Evolutionary conservation across 1,284 basidiomycete species (phyloP), one percentile per base, ranked within the genome.

Genomic region (Boletus semigastroideus): DNA sequence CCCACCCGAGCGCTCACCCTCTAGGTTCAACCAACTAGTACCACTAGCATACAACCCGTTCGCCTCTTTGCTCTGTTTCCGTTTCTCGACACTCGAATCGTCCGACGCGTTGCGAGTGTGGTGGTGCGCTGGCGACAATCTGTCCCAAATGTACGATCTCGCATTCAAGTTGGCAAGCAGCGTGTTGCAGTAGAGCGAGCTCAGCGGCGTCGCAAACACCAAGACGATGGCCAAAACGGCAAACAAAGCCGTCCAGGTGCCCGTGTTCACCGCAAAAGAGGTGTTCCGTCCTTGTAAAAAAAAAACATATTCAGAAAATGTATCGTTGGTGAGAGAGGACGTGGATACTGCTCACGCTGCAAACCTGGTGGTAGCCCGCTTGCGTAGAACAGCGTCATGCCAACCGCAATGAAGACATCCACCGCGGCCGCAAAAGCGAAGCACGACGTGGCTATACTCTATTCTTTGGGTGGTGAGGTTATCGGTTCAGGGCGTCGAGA

Each of bases 201-300:
- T 8, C 4, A 36, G n/a, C 7, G 55, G 55, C 17, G 19, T 12
- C 8, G 25, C 42, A 5, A 33, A 30, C 22, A 22, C 22, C 22
- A 22, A 22, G 22, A 22, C 22, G 22, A 22, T 22, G 22, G 22
- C 22, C 22, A 22, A 3, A 22, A 22, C 10, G 48, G 54, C 54
- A 12, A 53, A 58, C 2, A 8, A 7, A 8, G 60, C 45, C 1
- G 54, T 42, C 58, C 51, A 60, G 12, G 48, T 42, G 8, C 59
- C 51, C 0, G 49, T 54, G 13, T 62, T 60, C 5, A 60, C 31
- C 4, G 58, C 28, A 22, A 60, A 60, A 34, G 12, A n/a, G 9
- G 12, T 51, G 33, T 1, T 9, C 36, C 2, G 54, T 46, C 2
- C 60, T 60, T 43, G 37, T 11, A 1, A 40, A 14, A 16, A 33